Evolutionary conservation across 148 eudicot genomes (phyloP).

Genomic region (Bassia scoparia): DNA sequence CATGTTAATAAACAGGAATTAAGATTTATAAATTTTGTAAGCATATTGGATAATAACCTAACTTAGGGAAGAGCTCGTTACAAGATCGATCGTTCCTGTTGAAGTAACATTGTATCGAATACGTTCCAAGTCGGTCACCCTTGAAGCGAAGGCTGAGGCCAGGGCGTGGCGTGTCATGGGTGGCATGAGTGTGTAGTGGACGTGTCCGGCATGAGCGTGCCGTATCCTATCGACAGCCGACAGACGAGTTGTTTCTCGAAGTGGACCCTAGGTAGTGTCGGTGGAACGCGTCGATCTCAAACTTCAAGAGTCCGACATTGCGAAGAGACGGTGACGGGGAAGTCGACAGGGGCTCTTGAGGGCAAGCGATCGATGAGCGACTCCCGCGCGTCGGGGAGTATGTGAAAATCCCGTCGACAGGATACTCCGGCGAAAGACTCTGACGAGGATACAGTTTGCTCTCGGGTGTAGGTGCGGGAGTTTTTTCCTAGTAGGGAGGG

Average conservation of each 20-base stretch:
- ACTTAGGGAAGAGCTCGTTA: too few relatives aligned
- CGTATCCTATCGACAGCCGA: background rate
- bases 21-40: too few relatives aligned
- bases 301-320: too few relatives aligned
- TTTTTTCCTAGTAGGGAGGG: constrained; percentile 43
- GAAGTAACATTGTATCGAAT: constrained; percentile 33
- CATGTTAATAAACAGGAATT: too few relatives aligned
- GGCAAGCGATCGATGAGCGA: too few relatives aligned
- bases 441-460: constrained; percentile 41
- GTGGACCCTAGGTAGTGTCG: constrained; percentile 32
- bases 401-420: constrained; percentile 72
- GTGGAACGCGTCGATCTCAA: too few relatives aligned
- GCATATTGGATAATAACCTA: too few relatives aligned
- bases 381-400: constrained; percentile 51
- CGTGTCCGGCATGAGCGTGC: constrained; percentile 24
- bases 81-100: too few relatives aligned
- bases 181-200: constrained; percentile 20
- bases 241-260: background rate
- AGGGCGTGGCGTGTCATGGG: constrained; percentile 23
- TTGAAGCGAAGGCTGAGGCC: constrained; percentile 18
- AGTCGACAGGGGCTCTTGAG: too few relatives aligned
- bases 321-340: too few relatives aligned
- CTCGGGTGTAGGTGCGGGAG: constrained; percentile 44
- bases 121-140: constrained; percentile 22
- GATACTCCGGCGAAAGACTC: constrained; percentile 61